phyloP scores from a whole-genome alignment of 371 early-diverging fungal genomes.

The Mortierella sp. region DNA sequence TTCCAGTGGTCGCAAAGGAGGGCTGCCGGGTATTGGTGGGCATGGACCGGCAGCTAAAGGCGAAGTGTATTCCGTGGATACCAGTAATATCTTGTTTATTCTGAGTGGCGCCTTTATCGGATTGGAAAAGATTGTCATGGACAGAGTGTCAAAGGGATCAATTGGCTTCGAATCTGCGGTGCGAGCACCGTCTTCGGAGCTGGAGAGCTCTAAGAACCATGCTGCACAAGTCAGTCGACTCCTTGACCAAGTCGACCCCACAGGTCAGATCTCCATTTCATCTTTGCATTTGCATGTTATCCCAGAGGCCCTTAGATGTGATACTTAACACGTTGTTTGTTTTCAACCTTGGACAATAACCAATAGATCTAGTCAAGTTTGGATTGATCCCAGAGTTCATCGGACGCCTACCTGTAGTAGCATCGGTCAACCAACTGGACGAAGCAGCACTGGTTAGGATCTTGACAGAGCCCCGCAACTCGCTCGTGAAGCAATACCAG shows the following conservation, averaged over 20 bases:
- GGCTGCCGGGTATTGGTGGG: conserved; percentile 59
- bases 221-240: conserved; percentile 46
- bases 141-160: conserved; percentile 84
- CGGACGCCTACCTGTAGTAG: conserved; percentile 87
- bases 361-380: conserved; percentile 79
- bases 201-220: conserved; percentile 27
- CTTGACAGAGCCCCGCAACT: conserved; percentile 86
- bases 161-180: conserved; percentile 83
- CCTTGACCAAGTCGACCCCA: conserved; percentile 80
- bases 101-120: conserved; percentile 94
- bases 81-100: conserved; percentile 92
- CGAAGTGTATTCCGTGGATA: conserved; percentile 88
- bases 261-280: conserved; percentile 57
- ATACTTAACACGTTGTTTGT: background rate
- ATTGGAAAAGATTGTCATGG: conserved; percentile 84
- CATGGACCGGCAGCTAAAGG: conserved; percentile 69
- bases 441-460: conserved; percentile 79
- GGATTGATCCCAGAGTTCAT: conserved; percentile 95
- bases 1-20: conserved; percentile 54
- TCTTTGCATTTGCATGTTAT: background rate
- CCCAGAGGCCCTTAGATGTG: too few species aligned
- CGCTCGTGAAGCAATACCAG: conserved; percentile 85
- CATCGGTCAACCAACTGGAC: conserved; percentile 75
- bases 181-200: conserved; percentile 38
- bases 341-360: background rate